Evolutionary conservation across 1,139 yeast genomes (phyloP).

Genomic region (Geotrichum cucujoidarum): DNA sequence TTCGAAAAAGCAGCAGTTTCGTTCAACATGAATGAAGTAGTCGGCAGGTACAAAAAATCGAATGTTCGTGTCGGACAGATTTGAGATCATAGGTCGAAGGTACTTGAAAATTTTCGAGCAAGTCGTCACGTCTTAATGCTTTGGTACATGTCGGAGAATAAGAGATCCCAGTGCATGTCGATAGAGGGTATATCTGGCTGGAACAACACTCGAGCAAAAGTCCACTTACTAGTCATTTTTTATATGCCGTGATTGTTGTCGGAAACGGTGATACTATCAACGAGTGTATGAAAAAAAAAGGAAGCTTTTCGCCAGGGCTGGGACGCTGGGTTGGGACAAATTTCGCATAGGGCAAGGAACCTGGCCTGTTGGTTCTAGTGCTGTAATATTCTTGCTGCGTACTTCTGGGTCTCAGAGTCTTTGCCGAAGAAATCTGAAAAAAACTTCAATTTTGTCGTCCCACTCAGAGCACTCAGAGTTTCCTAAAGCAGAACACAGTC

Average conservation of each 20-base stretch:
- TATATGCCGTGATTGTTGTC: conserved; percentile 19
- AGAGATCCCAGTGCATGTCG: no score
- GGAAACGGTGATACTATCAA: conserved; percentile 10
- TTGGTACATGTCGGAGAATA: no score
- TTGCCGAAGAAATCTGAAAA: not conserved
- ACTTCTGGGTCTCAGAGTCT: not conserved
- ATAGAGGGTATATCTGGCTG: no score
- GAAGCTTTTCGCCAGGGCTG: conserved; percentile 1
- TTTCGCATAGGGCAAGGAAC: conserved; percentile 6
- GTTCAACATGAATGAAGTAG: no score
- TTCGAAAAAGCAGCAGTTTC: not conserved
- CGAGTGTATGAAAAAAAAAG: conserved; percentile 12
- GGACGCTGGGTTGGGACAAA: not conserved
- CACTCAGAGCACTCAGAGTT: no score
- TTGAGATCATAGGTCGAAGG: no score
- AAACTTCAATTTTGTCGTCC: not conserved
- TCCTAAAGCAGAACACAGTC: conserved; percentile 2
- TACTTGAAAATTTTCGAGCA: no score
- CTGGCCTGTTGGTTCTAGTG: conserved; percentile 1
- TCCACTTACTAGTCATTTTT: conserved; percentile 22
- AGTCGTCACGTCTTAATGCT: no score
- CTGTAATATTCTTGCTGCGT: conserved; percentile 3
- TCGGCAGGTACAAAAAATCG: no score
- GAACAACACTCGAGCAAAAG: not conserved
- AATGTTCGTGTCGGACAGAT: no score